phyloP scores from a whole-genome alignment of 2,329 filamentous ascomycete genomes.

The Sporothrix luriei region DNA sequence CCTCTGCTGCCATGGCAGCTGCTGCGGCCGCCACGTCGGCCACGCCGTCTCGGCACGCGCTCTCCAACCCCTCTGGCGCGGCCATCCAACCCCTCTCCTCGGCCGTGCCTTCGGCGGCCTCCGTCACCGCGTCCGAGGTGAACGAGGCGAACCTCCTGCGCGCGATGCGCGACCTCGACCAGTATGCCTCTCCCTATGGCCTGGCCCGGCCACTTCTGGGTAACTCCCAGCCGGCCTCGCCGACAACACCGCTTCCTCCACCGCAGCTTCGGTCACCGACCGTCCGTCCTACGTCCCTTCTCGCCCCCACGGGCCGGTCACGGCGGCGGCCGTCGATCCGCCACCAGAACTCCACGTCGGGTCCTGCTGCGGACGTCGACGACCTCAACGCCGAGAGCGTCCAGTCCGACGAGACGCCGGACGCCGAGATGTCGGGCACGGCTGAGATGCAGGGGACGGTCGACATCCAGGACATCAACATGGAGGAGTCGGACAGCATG shows the following conservation, averaged over 20 bases:
- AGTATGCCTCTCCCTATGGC: conserved; percentile 77
- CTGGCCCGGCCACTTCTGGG: conserved; percentile 65
- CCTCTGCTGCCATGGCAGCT: conserved; percentile 25
- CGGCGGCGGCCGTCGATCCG: conserved; percentile 81
- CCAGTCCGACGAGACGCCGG: conserved; percentile 74
- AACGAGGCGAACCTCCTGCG: conserved; percentile 71
- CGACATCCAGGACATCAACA: conserved; percentile 77
- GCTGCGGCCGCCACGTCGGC: conserved; percentile 28
- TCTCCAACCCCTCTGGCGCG: conserved; percentile 54
- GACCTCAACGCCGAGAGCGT: conserved; percentile 83
- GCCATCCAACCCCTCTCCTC: conserved; percentile 68
- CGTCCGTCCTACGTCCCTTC: conserved; percentile 56
- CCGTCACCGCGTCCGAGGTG: conserved; percentile 57
- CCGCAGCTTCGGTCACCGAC: conserved; percentile 62
- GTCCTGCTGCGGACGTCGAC: conserved; percentile 69
- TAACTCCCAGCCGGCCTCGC: conserved; percentile 87
- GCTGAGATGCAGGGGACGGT: conserved; percentile 85
- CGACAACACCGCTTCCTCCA: conserved; percentile 77
- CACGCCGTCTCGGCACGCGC: conserved; percentile 44
- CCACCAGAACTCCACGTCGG: conserved; percentile 76
- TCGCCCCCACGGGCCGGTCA: conserved; percentile 57
- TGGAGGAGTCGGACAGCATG: conserved; percentile 79
- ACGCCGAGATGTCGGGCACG: conserved; percentile 79
- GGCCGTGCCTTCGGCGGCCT: conserved; percentile 56
- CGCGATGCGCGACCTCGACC: conserved; percentile 77